Conservation (phyloP, 805 yeast species). For the Saccharomycopsis oosterbeekiorum region DNA sequence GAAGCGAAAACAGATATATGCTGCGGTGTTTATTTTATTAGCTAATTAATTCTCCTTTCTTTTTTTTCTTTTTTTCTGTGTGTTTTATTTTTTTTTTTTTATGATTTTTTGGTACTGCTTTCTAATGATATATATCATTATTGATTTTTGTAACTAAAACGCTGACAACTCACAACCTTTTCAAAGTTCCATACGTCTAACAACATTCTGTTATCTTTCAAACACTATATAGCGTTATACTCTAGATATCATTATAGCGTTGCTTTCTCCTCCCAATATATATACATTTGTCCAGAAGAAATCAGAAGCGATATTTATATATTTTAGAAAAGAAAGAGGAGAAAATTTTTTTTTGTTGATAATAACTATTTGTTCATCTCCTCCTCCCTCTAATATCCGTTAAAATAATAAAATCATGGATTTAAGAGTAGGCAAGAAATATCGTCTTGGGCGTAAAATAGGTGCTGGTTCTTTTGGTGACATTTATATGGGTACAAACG, state of each 20-base stretch:
- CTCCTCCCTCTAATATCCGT: not conserved
- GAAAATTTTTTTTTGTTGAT: not conserved
- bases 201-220: no score
- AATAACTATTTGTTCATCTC: not conserved
- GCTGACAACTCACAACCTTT: no score
- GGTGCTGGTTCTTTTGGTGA: slow-evolving; percentile 98
- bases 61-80: not conserved
- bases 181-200: no score
- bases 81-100: not conserved
- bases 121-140: not conserved
- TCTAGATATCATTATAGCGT: no score
- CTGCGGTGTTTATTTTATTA: slow-evolving; percentile 1
- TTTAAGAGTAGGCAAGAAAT: slow-evolving; percentile 87
- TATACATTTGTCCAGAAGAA: not conserved
- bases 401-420: slow-evolving; percentile 34
- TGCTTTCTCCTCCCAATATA: no score
- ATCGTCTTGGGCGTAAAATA: slow-evolving; percentile 86
- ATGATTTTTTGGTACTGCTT: not conserved
- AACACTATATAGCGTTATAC: no score
- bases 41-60: not conserved
- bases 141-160: no score
- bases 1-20: not conserved
- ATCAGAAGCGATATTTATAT: not conserved
- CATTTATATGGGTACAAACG: slow-evolving; percentile 84
- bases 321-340: not conserved